Base-by-base conservation (phyloP, 805 yeast genomes). In the Nakazawaea populi region DNA sequence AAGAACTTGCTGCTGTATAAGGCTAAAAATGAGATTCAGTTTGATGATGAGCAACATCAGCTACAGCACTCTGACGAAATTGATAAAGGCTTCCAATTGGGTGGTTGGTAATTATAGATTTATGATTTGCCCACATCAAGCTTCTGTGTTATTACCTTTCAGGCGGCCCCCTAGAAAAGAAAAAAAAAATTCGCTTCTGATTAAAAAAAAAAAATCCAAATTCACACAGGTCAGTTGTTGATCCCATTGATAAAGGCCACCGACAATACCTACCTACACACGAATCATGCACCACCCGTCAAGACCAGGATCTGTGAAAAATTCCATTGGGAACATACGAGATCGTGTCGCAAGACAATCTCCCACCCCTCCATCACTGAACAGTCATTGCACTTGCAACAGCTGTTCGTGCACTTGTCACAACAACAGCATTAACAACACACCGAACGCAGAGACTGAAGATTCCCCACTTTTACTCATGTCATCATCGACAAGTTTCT, bases 41-140 rank as follows among this genome's bases (percentile, higher is more conserved):
- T 47, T 28, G 30, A 41, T 3, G 50, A 47, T n/a, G 44, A 39
- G 28, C 35, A 32, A 32, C 35, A 32, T 32, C 35, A 32, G 11
- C 11, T 2, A 32, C 11, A 32, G 35, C 11, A 32, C 35, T 27
- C 11, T 11, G 24, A 6, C 27, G 28, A 6, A 14, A 44, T 43
- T 24, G 52, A 38, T 29, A 43, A 30, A 36, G 52, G 52, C 2
- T 44, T 48, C 35, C 47, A 48, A 34, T 31, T 48, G 18, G 51
- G 51, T 14, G 46, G 47, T 12, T 48, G 50, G 50, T 47, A 47
- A 42, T 42, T 24, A 8, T 37, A 8, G n/a, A 37, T 32, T 11
- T 32, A 9, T 32, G 35, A 32, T 32, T 32, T 32, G 35, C 35
- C 11, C 11, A 9, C 8, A 9, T 32, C 35, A 32, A 32, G 11